These are phyloP conservation scores for Cryptococcus amylolentus DNA, from an alignment of 1,284 basidiomycete species.

Conservation along the genomic window DNA sequence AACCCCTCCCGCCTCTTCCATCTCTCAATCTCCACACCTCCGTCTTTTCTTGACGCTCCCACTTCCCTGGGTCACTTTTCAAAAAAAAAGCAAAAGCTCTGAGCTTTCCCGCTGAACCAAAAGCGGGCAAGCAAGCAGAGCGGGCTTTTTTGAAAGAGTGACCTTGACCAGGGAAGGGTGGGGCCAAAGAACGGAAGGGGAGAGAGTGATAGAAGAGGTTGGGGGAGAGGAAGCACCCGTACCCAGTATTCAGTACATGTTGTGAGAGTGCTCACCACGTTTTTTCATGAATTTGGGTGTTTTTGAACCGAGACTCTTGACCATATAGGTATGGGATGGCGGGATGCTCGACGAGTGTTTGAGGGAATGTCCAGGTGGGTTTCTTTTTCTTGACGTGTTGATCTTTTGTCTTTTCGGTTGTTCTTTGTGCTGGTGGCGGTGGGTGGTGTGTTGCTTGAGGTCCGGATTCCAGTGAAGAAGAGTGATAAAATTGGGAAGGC, in stretches of 20 bases:
- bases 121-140: too few species aligned
- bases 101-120: too few species aligned
- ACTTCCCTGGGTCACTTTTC: too few species aligned
- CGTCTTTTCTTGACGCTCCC: too few species aligned
- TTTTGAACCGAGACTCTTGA: too few species aligned
- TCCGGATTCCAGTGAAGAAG: neutral
- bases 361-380: too few species aligned
- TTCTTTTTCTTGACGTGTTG: neutral
- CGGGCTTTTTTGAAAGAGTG: too few species aligned
- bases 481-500: neutral
- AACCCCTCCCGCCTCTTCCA: neutral
- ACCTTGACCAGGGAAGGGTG: too few species aligned
- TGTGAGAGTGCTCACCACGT: neutral
- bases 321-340: too few species aligned
- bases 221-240: slow-evolving; percentile 3
- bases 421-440: neutral
- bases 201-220: neutral
- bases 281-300: too few species aligned
- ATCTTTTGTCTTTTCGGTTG: slow-evolving; percentile 5
- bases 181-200: neutral
- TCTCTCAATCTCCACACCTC: neutral
- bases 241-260: slow-evolving; percentile 3
- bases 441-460: neutral
- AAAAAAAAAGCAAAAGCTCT: too few species aligned
- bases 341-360: too few species aligned